phyloP scores from a whole-genome alignment of 306 rosid species.

The Dicorynia guianensis region DNA sequence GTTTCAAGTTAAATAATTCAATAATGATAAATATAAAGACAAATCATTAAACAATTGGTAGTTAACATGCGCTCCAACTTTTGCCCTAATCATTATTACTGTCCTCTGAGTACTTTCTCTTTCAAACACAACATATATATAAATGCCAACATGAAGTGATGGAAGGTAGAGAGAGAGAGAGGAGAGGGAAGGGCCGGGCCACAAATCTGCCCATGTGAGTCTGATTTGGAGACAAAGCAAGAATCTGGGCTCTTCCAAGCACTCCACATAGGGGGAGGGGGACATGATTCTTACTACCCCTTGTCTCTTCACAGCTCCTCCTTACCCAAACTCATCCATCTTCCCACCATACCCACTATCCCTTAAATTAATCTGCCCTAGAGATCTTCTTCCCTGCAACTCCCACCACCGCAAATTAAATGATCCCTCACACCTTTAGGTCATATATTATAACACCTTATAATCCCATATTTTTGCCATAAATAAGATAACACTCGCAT shows the following conservation, averaged over 20 bases:
- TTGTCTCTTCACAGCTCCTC: slow-evolving; percentile 64
- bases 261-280: slow-evolving; percentile 67
- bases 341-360: slow-evolving; percentile 28
- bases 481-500: no score
- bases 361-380: slow-evolving; percentile 1
- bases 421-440: no score
- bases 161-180: slow-evolving; percentile 26
- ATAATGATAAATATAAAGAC: not conserved
- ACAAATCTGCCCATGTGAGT: slow-evolving; percentile 58
- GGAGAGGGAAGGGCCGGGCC: slow-evolving; percentile 2
- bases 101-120: slow-evolving; percentile 45
- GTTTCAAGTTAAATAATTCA: not conserved
- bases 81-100: slow-evolving; percentile 56
- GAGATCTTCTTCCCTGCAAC: slow-evolving; percentile 22
- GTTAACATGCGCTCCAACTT: slow-evolving; percentile 50
- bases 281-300: slow-evolving; percentile 48
- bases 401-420: slow-evolving; percentile 9
- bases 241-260: slow-evolving; percentile 55
- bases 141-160: slow-evolving; percentile 40
- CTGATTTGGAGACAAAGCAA: slow-evolving; percentile 63
- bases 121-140: not conserved
- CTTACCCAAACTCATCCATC: slow-evolving; percentile 39
- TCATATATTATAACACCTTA: no score
- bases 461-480: no score
- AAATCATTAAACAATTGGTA: slow-evolving; percentile 17